Conservation (phyloP, 164 flowering plant genomes). For the Magnolia officinalis region DNA sequence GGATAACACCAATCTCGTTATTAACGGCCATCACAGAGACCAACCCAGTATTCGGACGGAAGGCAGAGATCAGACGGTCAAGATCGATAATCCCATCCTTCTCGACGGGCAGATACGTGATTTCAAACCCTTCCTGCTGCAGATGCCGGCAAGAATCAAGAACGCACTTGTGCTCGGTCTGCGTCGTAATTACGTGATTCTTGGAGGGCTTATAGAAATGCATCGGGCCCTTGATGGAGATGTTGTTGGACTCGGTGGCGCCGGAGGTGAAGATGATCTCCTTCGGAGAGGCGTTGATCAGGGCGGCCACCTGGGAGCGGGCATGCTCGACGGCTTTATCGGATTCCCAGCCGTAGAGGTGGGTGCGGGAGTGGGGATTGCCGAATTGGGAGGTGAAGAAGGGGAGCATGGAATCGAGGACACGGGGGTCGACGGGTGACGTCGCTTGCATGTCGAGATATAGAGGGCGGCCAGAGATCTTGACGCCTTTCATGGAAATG, state of each 20-base stretch:
- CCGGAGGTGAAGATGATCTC: slow-evolving; percentile 97
- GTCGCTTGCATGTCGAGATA: slow-evolving; percentile 97
- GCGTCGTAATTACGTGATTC: slow-evolving; percentile 86
- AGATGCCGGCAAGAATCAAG: slow-evolving; percentile 89
- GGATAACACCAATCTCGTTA: slow-evolving; percentile 94
- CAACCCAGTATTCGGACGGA: slow-evolving; percentile 81
- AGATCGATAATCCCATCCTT: slow-evolving; percentile 70
- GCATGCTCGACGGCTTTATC: slow-evolving; percentile 80
- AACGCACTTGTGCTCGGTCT: slow-evolving; percentile 98
- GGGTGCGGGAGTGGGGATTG: slow-evolving; percentile 96
- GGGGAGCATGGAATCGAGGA: slow-evolving; percentile 88
- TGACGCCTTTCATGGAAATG: slow-evolving; percentile 74
- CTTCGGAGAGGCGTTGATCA: slow-evolving; percentile 77
- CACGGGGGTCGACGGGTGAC: slow-evolving; percentile 90
- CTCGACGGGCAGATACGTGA: slow-evolving; percentile 79
- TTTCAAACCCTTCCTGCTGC: slow-evolving; percentile 87
- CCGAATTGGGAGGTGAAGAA: slow-evolving; percentile 68
- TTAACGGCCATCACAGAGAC: slow-evolving; percentile 89
- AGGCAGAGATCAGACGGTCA: slow-evolving; percentile 44
- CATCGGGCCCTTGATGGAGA: slow-evolving; percentile 85
- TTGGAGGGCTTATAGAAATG: slow-evolving; percentile 72
- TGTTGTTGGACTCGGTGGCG: slow-evolving; percentile 92
- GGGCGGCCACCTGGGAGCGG: slow-evolving; percentile 65
- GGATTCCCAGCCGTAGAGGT: slow-evolving; percentile 96
- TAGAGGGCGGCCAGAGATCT: slow-evolving; percentile 75